Conservation (phyloP, 1,139 yeast genomes). For the Yamadazyma membranifaciens region DNA sequence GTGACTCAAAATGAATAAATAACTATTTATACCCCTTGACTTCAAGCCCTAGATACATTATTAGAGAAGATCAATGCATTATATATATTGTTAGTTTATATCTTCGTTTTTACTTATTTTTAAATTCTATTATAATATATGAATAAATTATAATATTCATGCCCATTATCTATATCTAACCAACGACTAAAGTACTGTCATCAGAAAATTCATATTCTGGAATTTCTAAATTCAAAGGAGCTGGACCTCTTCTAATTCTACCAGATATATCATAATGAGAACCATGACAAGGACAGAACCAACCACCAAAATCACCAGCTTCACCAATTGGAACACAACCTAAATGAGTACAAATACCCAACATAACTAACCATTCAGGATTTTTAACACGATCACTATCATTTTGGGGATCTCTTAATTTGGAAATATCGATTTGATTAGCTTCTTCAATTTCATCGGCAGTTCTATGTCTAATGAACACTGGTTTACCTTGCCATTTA, state of each 20-base stretch:
- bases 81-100: constrained; percentile 2
- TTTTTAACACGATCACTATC: constrained; percentile 93
- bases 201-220: constrained; percentile 86
- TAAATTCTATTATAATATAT: background rate
- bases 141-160: background rate
- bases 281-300: constrained; percentile 99
- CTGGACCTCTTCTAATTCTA: constrained; percentile 99
- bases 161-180: constrained; percentile 24
- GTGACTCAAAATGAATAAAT: no score
- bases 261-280: constrained; percentile 99
- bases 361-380: constrained; percentile 98
- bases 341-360: constrained; percentile 99
- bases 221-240: constrained; percentile 97
- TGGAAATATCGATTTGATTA: constrained; percentile 66
- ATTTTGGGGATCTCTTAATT: constrained; percentile 90
- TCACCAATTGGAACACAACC: constrained; percentile 99
- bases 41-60: no score
- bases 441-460: constrained; percentile 93
- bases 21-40: no score
- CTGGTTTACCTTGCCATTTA: constrained; percentile 99
- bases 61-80: constrained; percentile 4
- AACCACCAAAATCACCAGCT: constrained; percentile 99
- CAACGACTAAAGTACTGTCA: constrained; percentile 77
- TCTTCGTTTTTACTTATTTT: constrained; percentile 1
- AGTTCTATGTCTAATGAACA: constrained; percentile 99